These are phyloP conservation scores for Mycena polygramma DNA, from an alignment of 768 basidiomycete genomes.

Conservation along the genomic window DNA sequence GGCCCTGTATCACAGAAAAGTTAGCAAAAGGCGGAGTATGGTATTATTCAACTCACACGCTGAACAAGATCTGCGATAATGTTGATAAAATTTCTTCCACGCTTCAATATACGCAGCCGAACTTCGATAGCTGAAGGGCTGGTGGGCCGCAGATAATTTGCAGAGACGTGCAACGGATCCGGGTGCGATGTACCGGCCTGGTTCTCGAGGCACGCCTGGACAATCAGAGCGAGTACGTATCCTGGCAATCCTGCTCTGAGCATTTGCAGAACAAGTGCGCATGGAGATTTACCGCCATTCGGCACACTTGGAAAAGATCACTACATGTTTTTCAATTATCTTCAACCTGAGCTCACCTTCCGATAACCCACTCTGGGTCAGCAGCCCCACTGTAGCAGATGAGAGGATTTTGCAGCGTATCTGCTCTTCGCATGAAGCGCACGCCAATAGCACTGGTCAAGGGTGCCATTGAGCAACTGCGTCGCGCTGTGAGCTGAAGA, in stretches of 20 bases:
- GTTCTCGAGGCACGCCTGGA: constrained; percentile 68
- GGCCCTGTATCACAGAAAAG: constrained; percentile 48
- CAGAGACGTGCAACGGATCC: constrained; percentile 72
- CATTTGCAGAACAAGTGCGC: neutral
- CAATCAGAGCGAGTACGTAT: constrained; percentile 67
- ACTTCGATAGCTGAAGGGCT: constrained; percentile 57
- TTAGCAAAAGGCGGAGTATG: neutral
- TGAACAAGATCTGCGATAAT: constrained; percentile 71
- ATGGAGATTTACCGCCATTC: constrained; percentile 59
- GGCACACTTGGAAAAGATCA: constrained; percentile 53
- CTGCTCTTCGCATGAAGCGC: neutral
- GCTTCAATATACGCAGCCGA: constrained; percentile 59
- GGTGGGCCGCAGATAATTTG: constrained; percentile 67
- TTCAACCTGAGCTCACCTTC: constrained; percentile 46
- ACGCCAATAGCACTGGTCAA: neutral
- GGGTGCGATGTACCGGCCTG: constrained; percentile 62
- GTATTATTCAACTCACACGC: constrained; percentile 50
- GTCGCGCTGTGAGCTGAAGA: no score
- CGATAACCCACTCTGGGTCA: constrained; percentile 60
- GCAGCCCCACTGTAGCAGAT: constrained; percentile 52
- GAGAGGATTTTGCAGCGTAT: neutral
- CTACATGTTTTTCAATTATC: neutral
- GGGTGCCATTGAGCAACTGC: no score
- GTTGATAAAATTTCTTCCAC: constrained; percentile 67
- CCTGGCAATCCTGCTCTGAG: constrained; percentile 53